Percentiles rank a stretch among this genome's conserved stretches.
These are phyloP conservation scores for Stachybotrys chartarum DNA, from an alignment of 2,329 filamentous ascomycete genomes.

Conservation along the genomic window DNA sequence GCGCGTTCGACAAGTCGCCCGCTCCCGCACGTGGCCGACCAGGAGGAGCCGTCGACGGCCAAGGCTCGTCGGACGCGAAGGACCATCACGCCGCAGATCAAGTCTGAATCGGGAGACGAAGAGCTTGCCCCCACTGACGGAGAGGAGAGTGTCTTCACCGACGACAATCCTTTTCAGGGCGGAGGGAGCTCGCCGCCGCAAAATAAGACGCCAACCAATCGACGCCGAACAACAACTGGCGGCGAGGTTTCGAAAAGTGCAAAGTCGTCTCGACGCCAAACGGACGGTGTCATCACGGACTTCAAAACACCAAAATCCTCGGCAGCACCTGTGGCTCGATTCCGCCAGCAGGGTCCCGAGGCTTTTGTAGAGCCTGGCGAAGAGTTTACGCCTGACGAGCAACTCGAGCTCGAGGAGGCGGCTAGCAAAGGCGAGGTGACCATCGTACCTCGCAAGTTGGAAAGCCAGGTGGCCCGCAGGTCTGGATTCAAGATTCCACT, in stretches of 20 bases:
- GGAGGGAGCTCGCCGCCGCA: slow-evolving; percentile 59
- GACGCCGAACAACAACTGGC: slow-evolving; percentile 42
- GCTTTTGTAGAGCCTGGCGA: slow-evolving; percentile 61
- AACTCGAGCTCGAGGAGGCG: slow-evolving; percentile 70
- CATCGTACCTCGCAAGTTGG: slow-evolving; percentile 34
- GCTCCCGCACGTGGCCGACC: slow-evolving; percentile 42
- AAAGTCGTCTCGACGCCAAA: slow-evolving; percentile 37
- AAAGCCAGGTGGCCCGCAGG: slow-evolving; percentile 25
- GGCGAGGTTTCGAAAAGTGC: slow-evolving; percentile 33
- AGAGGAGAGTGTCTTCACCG: slow-evolving; percentile 64
- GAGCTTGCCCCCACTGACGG: slow-evolving; percentile 24
- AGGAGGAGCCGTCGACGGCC: slow-evolving; percentile 26
- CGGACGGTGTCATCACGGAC: slow-evolving; percentile 23
- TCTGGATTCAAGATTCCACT: slow-evolving; percentile 56
- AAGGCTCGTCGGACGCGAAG: slow-evolving; percentile 41
- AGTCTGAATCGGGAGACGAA: slow-evolving; percentile 42
- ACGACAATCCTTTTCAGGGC: slow-evolving; percentile 91
- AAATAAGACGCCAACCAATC: slow-evolving; percentile 39
- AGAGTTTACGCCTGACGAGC: slow-evolving; percentile 90
- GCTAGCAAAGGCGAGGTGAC: slow-evolving; percentile 44
- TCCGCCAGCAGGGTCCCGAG: slow-evolving; percentile 25
- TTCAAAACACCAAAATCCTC: slow-evolving; percentile 44
- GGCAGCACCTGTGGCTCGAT: slow-evolving; percentile 41
- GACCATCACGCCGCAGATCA: slow-evolving; percentile 45
- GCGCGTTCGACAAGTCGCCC: slow-evolving; percentile 49